Percentiles rank a stretch among this genome's conserved stretches.
phyloP scores from a whole-genome alignment of 108 stramenopile species.

The Chaetoceros tenuissimus region DNA sequence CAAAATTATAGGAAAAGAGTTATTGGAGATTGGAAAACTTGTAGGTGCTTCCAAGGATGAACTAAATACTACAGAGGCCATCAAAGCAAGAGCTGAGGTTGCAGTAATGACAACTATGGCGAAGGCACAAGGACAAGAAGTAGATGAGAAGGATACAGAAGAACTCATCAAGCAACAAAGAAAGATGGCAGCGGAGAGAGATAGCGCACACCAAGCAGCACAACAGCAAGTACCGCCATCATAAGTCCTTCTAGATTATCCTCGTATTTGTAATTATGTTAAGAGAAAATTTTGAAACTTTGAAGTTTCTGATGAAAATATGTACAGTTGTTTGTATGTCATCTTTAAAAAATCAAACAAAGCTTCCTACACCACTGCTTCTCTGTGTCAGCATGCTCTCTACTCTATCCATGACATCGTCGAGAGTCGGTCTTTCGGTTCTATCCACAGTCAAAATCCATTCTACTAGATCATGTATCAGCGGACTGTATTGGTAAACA shows the following conservation, averaged over 20 bases:
- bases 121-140: slow-evolving; percentile 87
- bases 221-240: background rate
- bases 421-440: slow-evolving; percentile 3
- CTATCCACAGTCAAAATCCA: slow-evolving; percentile 2
- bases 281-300: too few relatives aligned
- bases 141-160: slow-evolving; percentile 69
- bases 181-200: background rate
- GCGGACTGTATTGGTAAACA: background rate
- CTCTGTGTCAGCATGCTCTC: background rate
- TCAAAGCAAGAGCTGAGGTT: slow-evolving; percentile 75
- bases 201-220: background rate
- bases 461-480: background rate
- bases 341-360: background rate
- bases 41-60: slow-evolving; percentile 24
- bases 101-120: slow-evolving; percentile 86
- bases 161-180: slow-evolving; percentile 56
- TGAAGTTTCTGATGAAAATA: too few relatives aligned
- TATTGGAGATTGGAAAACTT: slow-evolving; percentile 53
- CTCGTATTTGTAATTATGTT: too few relatives aligned
- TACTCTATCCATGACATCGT: background rate
- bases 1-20: slow-evolving; percentile 56
- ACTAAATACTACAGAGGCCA: slow-evolving; percentile 45
- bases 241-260: too few relatives aligned
- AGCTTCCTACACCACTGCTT: background rate
- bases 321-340: background rate